These are phyloP conservation scores for Stromatinia cepivora DNA, from an alignment of 2,329 filamentous ascomycete genomes.

Conservation along the genomic window DNA sequence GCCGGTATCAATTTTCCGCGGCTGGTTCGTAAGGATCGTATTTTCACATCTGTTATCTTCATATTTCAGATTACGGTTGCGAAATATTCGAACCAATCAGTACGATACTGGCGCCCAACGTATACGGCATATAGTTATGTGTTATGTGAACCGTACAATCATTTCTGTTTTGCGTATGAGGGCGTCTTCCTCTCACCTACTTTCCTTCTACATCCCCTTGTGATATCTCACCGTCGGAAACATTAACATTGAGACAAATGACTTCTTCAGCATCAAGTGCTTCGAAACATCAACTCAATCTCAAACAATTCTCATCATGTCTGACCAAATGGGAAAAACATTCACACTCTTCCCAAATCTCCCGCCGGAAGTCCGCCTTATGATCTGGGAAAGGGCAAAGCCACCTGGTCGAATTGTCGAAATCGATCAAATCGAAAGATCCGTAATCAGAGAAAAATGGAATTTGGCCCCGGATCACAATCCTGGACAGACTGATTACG, in stretches of 20 bases:
- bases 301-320: background rate
- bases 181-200: background rate
- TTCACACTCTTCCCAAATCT: background rate
- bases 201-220: background rate
- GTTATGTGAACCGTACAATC: background rate
- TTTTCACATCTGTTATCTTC: background rate
- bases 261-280: too few species aligned
- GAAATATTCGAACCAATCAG: background rate
- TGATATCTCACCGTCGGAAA: background rate
- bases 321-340: background rate
- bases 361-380: background rate
- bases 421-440: background rate
- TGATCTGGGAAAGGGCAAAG: background rate
- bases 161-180: background rate
- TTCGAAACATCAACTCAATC: background rate
- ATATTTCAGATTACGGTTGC: background rate
- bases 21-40: background rate
- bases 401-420: conserved; percentile 12
- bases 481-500: background rate
- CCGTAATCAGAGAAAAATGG: background rate
- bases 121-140: background rate
- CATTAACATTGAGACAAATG: background rate
- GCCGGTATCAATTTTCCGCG: background rate
- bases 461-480: background rate
- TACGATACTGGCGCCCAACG: background rate